A percentile compares a stretch with the other conserved stretches of the same genome.
phyloP scores from a whole-genome alignment of 2,329 filamentous ascomycete genomes.

The Arthrobotrys entomopaga region DNA sequence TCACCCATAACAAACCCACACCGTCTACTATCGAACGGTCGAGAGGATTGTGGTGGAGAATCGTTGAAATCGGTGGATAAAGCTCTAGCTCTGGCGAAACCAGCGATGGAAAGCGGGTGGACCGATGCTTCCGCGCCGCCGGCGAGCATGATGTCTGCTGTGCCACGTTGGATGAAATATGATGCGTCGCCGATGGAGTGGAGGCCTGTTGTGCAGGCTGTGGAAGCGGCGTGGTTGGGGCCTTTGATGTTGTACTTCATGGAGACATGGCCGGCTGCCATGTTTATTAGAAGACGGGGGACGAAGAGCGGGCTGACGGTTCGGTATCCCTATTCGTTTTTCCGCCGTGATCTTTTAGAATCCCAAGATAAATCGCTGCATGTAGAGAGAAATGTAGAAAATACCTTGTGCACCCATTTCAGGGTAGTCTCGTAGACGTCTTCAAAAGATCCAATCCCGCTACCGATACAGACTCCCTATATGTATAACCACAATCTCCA shows the following conservation, averaged over 20 bases:
- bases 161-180: constrained; percentile 89
- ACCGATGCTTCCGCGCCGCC: constrained; percentile 95
- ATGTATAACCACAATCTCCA: background rate
- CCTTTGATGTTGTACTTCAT: constrained; percentile 92
- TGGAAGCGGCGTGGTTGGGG: constrained; percentile 91
- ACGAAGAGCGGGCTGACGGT: constrained; percentile 95
- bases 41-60: constrained; percentile 74
- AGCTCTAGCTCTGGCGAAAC: constrained; percentile 87
- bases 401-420: constrained; percentile 76
- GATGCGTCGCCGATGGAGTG: constrained; percentile 94
- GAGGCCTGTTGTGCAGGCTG: constrained; percentile 94
- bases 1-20: constrained; percentile 92
- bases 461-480: constrained; percentile 85
- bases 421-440: constrained; percentile 87
- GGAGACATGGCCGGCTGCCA: constrained; percentile 92
- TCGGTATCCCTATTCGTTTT: constrained; percentile 76
- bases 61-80: constrained; percentile 84
- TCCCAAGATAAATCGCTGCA: background rate
- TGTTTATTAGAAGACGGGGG: constrained; percentile 89
- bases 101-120: constrained; percentile 89
- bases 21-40: constrained; percentile 84
- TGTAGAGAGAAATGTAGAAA: constrained; percentile 55
- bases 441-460: constrained; percentile 92
- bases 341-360: background rate
- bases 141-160: constrained; percentile 95